Percentiles rank a stretch among this genome's conserved stretches.
Evolutionary conservation across 805 yeast genomes (phyloP).

Genomic region (Torulaspora indica): DNA sequence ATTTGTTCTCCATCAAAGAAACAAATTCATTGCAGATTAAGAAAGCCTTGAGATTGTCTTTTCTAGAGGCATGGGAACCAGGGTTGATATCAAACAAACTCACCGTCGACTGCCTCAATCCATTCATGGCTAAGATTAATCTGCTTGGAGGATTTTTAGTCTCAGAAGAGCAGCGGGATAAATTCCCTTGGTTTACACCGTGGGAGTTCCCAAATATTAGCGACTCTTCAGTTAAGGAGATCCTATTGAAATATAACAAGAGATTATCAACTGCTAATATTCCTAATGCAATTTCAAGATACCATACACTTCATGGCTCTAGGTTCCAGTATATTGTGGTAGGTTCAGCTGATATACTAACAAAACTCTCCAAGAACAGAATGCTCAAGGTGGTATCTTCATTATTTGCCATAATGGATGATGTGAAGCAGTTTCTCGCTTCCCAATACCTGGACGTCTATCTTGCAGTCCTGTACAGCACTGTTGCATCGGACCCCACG

Average conservation of each 20-base stretch:
- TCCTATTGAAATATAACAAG: conserved; percentile 25
- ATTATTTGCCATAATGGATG: conserved; percentile 34
- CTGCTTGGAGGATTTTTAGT: conserved; percentile 31
- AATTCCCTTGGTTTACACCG: conserved; percentile 28
- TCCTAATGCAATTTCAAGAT: conserved; percentile 14
- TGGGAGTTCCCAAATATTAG: conserved; percentile 24
- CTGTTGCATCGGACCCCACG: conserved; percentile 27
- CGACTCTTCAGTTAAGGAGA: conserved; percentile 13
- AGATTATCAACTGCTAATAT: conserved; percentile 19
- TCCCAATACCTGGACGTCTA: conserved; percentile 77
- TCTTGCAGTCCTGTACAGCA: conserved; percentile 43
- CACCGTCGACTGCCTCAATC: conserved; percentile 9
- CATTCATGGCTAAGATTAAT: conserved; percentile 22
- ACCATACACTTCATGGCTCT: conserved; percentile 38
- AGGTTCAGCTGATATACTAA: conserved; percentile 20
- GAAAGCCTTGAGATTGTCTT: conserved; percentile 21
- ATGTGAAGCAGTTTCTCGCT: conserved; percentile 50
- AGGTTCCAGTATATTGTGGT: conserved; percentile 39
- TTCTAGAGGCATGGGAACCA: conserved; percentile 26
- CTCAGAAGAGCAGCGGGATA: conserved; percentile 23
- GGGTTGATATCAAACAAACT: conserved; percentile 16
- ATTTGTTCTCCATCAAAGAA: conserved; percentile 13
- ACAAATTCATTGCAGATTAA: conserved; percentile 9
- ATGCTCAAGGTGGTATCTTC: conserved; percentile 23
- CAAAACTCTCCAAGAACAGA: conserved; percentile 19